Percentiles rank a stretch among this genome's conserved stretches.
Evolutionary conservation across 768 basidiomycete species (phyloP).

Genomic region (Tylopilus sp.): DNA sequence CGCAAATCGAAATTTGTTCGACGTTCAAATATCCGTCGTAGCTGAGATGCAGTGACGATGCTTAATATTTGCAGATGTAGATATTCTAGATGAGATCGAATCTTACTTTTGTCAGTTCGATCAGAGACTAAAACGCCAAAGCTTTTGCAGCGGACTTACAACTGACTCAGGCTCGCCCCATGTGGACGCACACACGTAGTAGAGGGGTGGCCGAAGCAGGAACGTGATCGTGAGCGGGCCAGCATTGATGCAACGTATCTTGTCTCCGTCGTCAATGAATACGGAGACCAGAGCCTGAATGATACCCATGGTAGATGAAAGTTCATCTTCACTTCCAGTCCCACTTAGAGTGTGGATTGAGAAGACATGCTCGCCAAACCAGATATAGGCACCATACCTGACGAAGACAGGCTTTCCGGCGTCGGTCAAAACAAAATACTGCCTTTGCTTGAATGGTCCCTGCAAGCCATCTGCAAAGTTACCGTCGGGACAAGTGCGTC

Average conservation of each 20-base stretch:
- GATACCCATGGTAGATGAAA: conserved; percentile 82
- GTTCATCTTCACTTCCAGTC: conserved; percentile 53
- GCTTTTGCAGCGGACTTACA: conserved; percentile 46
- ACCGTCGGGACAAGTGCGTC: conserved; percentile 4
- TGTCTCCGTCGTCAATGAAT: conserved; percentile 90
- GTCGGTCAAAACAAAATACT: conserved; percentile 91
- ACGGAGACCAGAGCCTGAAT: conserved; percentile 96
- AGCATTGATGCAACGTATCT: conserved; percentile 77
- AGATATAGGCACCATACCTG: conserved; percentile 47
- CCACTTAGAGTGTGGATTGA: conserved; percentile 35
- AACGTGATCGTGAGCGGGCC: conserved; percentile 85
- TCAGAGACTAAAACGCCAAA: conserved; percentile 8
- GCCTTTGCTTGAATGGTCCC: conserved; percentile 48
- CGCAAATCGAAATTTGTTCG: conserved; percentile 90
- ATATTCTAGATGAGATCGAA: conserved; percentile 91
- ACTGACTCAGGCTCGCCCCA: conserved; percentile 97
- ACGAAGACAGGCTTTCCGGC: conserved; percentile 98
- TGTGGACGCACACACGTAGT: conserved; percentile 86
- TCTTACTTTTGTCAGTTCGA: conserved; percentile 66
- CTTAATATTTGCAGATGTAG: conserved; percentile 91
- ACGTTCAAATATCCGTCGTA: conserved; percentile 82
- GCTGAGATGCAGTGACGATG: conserved; percentile 81
- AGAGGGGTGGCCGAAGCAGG: conserved; percentile 80
- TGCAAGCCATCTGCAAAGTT: conserved; percentile 9
- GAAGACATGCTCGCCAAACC: conserved; percentile 1